Evolutionary conservation across 2,329 filamentous ascomycete genomes (phyloP).

Genomic region (Cryoendolithus antarcticus): DNA sequence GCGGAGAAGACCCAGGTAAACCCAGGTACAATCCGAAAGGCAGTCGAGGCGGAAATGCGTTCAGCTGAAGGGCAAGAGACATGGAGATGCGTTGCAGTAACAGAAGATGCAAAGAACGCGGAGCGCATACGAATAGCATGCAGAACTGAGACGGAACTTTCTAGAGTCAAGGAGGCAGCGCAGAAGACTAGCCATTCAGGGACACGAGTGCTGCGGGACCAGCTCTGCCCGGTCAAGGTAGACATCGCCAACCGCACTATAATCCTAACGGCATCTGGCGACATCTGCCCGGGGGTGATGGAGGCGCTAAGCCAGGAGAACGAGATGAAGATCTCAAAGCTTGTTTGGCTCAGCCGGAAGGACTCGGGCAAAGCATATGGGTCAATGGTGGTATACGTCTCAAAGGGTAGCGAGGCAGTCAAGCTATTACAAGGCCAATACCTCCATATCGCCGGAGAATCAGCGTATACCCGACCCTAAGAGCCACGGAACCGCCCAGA

Average conservation of each 20-base stretch:
- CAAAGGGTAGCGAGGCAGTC: conserved; percentile 3
- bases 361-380: conserved; percentile 5
- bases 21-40: conserved; percentile 1
- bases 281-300: not conserved
- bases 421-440: conserved; percentile 1
- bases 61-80: not conserved
- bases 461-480: not conserved
- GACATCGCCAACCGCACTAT: conserved; percentile 5
- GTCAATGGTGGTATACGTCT: conserved; percentile 6
- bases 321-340: conserved; percentile 4
- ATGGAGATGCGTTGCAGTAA: conserved; percentile 6
- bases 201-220: conserved; percentile 4
- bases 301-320: conserved; percentile 7
- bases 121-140: conserved; percentile 2
- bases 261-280: conserved; percentile 1
- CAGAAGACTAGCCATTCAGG: conserved; percentile 2
- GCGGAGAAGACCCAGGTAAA: too few relatives aligned
- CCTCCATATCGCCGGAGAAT: not conserved
- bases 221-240: conserved; percentile 6
- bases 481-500: not conserved
- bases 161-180: conserved; percentile 2
- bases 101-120: conserved; percentile 3
- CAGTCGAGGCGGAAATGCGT: conserved; percentile 5
- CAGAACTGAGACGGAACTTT: conserved; percentile 2
- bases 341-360: conserved; percentile 6